A percentile compares a stretch with the other conserved stretches of the same genome.
These are phyloP conservation scores for Dunaliella primolecta DNA, from an alignment of 139 green algal genomes.

Conservation along the genomic window DNA sequence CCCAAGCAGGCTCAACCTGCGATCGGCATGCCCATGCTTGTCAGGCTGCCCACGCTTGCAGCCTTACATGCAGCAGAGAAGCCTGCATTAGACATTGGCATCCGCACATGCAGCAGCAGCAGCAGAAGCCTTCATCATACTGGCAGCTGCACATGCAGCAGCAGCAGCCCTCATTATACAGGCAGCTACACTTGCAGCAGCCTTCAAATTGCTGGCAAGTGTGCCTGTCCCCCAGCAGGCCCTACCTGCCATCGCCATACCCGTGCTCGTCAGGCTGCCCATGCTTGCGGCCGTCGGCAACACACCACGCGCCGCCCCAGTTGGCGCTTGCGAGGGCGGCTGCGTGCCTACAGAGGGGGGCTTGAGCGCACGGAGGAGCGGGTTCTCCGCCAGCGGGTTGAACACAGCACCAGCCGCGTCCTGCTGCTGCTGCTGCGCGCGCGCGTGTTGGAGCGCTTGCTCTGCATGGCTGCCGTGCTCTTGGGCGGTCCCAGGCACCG, in stretches of 20 bases:
- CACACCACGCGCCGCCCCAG: not conserved
- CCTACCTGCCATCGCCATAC: not conserved
- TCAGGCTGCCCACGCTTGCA: not conserved
- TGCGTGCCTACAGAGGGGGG: not conserved
- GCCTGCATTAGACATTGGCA: too few species aligned
- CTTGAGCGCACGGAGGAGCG: constrained; percentile 27
- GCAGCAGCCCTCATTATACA: too few species aligned
- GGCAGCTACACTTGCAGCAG: too few species aligned
- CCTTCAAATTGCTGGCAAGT: too few species aligned
- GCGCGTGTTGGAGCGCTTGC: not conserved
- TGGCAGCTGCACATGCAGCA: too few species aligned
- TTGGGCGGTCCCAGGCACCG: not conserved
- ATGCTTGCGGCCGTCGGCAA: not conserved
- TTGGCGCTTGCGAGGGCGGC: not conserved
- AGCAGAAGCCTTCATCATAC: too few species aligned
- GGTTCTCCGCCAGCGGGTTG: constrained; percentile 40
- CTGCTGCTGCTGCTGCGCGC: not conserved
- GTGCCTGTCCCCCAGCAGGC: too few species aligned
- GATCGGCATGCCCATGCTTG: not conserved
- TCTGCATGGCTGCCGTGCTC: not conserved
- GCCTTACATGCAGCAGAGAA: too few species aligned
- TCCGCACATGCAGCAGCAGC: too few species aligned
- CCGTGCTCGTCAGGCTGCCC: not conserved
- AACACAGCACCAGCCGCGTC: constrained; percentile 4
- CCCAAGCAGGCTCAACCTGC: too few species aligned